Percentiles rank a stretch among this genome's conserved stretches.
Conservation (phyloP, 805 yeast genomes). For the Pichia scutulata region DNA sequence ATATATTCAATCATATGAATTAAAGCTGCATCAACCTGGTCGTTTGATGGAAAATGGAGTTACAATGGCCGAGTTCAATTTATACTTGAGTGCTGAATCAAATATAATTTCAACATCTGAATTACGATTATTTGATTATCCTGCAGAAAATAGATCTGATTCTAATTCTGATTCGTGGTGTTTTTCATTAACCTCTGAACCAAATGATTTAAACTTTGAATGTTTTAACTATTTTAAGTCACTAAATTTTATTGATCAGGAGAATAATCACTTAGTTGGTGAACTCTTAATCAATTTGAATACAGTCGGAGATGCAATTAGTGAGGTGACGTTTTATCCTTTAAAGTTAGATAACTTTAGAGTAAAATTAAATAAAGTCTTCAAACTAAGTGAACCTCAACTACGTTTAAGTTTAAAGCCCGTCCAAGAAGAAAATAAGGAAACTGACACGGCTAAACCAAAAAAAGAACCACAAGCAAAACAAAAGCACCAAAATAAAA, state of each 20-base stretch:
- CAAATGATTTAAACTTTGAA: neutral
- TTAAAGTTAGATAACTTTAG: neutral
- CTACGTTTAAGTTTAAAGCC: neutral
- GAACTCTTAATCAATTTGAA: neutral
- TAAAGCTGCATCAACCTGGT: neutral
- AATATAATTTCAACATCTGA: neutral
- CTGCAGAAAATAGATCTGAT: neutral
- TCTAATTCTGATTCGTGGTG: neutral
- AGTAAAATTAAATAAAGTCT: neutral
- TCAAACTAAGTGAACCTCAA: slow-evolving; percentile 1
- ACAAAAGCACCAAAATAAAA: neutral
- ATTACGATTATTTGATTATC: neutral
- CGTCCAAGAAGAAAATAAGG: neutral
- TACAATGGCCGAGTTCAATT: neutral
- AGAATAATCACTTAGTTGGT: neutral
- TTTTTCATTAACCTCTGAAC: neutral
- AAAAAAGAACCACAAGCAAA: neutral
- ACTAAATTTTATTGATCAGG: neutral
- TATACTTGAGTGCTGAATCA: neutral
- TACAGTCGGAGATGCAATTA: no score
- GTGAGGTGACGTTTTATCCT: neutral
- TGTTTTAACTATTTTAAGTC: slow-evolving; percentile 1
- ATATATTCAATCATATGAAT: neutral
- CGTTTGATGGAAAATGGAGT: neutral
- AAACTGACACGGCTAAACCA: neutral